These are phyloP conservation scores for Lasiosphaeria ovina DNA, from an alignment of 495 filamentous ascomycete genomes.

Conservation along the genomic window DNA sequence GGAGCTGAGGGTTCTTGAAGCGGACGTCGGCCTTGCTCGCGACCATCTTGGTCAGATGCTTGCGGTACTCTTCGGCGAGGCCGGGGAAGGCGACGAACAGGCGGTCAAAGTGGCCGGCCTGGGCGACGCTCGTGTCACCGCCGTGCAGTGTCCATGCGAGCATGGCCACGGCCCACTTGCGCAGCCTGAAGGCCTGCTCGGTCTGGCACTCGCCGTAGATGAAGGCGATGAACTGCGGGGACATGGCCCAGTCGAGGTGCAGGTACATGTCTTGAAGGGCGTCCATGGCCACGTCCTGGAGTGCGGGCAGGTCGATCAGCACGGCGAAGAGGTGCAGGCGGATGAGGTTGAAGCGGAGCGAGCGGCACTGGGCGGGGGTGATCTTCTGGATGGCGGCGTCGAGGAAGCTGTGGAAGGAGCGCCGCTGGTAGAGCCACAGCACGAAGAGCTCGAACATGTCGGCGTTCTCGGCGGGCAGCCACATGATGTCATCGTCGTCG, in stretches of 20 bases:
- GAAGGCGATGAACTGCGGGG: slow-evolving; percentile 40
- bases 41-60: slow-evolving; percentile 43
- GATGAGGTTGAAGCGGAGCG: slow-evolving; percentile 43
- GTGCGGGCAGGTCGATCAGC: slow-evolving; percentile 35
- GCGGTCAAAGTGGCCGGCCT: slow-evolving; percentile 30
- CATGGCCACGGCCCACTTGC: slow-evolving; percentile 51
- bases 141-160: slow-evolving; percentile 43
- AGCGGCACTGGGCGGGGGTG: slow-evolving; percentile 14
- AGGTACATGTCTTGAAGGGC: slow-evolving; percentile 50
- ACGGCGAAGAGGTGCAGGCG: slow-evolving; percentile 48
- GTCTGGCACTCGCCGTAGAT: slow-evolving; percentile 46
- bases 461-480: slow-evolving; percentile 41
- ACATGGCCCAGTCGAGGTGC: slow-evolving; percentile 49
- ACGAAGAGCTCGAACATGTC: slow-evolving; percentile 49
- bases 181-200: slow-evolving; percentile 39
- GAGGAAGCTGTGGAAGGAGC: slow-evolving; percentile 37
- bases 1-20: slow-evolving; percentile 50
- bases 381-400: slow-evolving; percentile 32
- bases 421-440: slow-evolving; percentile 43
- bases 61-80: slow-evolving; percentile 41
- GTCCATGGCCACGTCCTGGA: slow-evolving; percentile 50
- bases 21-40: slow-evolving; percentile 41
- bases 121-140: slow-evolving; percentile 16
- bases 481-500: slow-evolving; percentile 28
- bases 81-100: slow-evolving; percentile 38